Base-by-base conservation (phyloP, 1,284 basidiomycete species). In the Puccinia polysora region DNA sequence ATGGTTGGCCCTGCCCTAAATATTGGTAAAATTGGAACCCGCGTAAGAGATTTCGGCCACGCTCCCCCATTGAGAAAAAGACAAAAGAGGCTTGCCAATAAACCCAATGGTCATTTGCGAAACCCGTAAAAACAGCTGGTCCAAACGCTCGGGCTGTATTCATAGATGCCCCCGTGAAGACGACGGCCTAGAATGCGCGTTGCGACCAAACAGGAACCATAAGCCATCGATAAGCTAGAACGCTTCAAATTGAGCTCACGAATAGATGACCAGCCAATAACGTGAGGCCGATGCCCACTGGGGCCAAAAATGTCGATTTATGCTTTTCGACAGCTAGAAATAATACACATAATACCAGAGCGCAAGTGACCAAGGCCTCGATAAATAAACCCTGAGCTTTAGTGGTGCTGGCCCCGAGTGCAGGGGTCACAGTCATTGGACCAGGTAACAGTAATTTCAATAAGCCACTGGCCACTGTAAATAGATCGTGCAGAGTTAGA, bases 281-380 rank as follows among this genome's bases (percentile, higher is more conserved):
- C 0, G 86, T 88, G 72, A 87, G 81, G 7, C 88, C 88, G 68
- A 89, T 87, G 2, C 87, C 86, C 74, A 90, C 80, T 2, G 88
- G 89, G 23, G 88, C 88, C 74, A 89, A 85, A 0, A 87, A 87
- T 0, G 88, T 90, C 0, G 84, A 82, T 30, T 82, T 81, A 77
- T 88, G 87, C 80, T 89, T 72, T 49, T 72, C 70, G 25, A 56
- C 62, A 43, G 70, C 70, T 2, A 72, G 32, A 38, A 72, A 72
- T 4, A 72, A 23, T 14, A 72, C 70, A 25, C 49, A 65, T n/a
- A 72, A 34, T 10, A 72, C 59, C 36, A 72, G 30, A 30, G 70
- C 70, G 15, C 60, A 64, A 28, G 70, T 72, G 2, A 55, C 25
- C 7, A 72, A 49, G 6, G 60, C 59, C 34, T 72, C 70, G 25